Percentiles rank a stretch among this genome's conserved stretches.
Conservation (phyloP, 2,329 filamentous ascomycete species). For the Peltaster fructicola region DNA sequence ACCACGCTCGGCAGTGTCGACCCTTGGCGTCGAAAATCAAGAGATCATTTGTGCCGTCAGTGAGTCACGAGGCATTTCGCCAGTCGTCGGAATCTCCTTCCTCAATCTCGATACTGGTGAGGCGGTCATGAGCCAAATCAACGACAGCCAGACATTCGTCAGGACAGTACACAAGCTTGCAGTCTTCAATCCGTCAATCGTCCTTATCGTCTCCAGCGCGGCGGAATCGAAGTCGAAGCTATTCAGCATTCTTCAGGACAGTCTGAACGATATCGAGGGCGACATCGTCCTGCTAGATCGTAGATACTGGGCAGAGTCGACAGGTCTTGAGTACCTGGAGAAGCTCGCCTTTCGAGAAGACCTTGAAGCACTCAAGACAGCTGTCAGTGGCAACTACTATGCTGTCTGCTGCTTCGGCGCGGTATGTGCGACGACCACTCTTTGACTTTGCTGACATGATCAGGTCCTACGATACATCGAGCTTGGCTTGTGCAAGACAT, state of each 20-base stretch:
- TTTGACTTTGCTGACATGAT: conserved; percentile 7
- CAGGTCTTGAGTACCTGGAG: conserved; percentile 61
- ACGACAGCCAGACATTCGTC: conserved; percentile 82
- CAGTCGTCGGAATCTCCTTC: conserved; percentile 70
- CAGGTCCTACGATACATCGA: conserved; percentile 73
- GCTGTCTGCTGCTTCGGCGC: conserved; percentile 73
- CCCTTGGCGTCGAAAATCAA: conserved; percentile 40
- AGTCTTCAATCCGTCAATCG: conserved; percentile 61
- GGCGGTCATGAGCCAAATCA: conserved; percentile 74
- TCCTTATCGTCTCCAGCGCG: conserved; percentile 60
- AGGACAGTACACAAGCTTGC: conserved; percentile 74
- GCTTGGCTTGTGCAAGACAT: conserved; percentile 46
- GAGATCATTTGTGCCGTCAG: conserved; percentile 75
- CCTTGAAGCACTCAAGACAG: conserved; percentile 61
- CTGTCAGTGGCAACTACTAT: conserved; percentile 69
- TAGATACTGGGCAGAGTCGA: conserved; percentile 65
- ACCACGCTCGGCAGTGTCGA: conserved; percentile 38
- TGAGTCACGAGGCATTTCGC: conserved; percentile 73
- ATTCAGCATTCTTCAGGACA: conserved; percentile 55
- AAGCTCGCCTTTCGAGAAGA: conserved; percentile 66
- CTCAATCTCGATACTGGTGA: conserved; percentile 75
- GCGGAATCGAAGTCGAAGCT: conserved; percentile 56
- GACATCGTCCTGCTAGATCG: conserved; percentile 50
- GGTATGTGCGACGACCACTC: conserved; percentile 32
- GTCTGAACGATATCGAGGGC: conserved; percentile 41